Conservation (phyloP, 208 protist species). For the Angomonas deanei region DNA sequence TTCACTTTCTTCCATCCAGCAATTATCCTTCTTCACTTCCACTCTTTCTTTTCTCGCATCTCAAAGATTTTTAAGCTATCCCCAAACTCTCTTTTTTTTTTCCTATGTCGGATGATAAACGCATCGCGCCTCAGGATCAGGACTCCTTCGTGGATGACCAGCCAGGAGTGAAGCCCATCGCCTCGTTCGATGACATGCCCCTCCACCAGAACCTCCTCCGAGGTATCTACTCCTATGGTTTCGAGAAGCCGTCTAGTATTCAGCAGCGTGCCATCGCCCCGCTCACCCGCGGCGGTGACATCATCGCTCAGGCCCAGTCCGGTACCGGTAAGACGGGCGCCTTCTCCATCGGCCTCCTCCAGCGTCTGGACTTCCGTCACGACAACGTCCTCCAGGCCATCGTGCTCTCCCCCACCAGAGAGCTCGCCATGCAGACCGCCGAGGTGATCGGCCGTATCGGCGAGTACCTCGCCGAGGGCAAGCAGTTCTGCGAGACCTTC, state of each 20-base stretch:
- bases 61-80: conserved; percentile 42
- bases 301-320: conserved; percentile 97
- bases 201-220: conserved; percentile 95
- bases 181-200: conserved; percentile 97
- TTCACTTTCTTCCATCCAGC: too few relatives aligned
- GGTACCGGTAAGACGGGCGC: conserved; percentile 98
- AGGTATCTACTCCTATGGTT: conserved; percentile 98
- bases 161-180: conserved; percentile 83
- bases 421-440: conserved; percentile 96
- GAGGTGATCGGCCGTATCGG: conserved; percentile 95
- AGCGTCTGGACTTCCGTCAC: conserved; percentile 87
- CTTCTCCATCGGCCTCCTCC: conserved; percentile 95
- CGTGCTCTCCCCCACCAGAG: conserved; percentile 95
- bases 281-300: conserved; percentile 82
- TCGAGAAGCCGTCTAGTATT: conserved; percentile 98
- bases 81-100: conserved; percentile 53
- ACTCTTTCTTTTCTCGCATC: too few relatives aligned
- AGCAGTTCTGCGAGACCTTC: conserved; percentile 84
- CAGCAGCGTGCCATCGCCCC: conserved; percentile 98
- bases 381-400: conserved; percentile 89
- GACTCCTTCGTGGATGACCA: conserved; percentile 90
- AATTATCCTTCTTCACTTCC: too few relatives aligned
- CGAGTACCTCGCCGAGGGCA: conserved; percentile 90
- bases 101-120: conserved; percentile 70
- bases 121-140: conserved; percentile 81